Percentiles rank a stretch among this genome's conserved stretches.
phyloP scores from a whole-genome alignment of 306 rosid species.

The Gastrolobium villosum region DNA sequence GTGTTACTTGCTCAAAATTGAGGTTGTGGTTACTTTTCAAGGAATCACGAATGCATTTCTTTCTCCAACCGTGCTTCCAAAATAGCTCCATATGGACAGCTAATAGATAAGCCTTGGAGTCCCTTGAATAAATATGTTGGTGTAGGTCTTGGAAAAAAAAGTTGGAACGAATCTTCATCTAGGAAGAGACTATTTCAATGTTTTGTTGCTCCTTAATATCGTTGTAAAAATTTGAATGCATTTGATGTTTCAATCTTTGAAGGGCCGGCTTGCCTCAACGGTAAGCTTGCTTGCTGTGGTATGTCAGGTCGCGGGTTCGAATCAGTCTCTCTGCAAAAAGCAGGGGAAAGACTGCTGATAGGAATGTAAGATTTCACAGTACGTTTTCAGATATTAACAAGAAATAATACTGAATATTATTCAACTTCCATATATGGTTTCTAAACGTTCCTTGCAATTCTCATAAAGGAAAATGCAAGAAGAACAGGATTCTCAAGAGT shows the following conservation, averaged over 20 bases:
- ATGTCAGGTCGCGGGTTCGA: too few species aligned
- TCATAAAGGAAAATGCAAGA: too few species aligned
- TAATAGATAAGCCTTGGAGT: background rate
- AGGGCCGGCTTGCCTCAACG: too few species aligned
- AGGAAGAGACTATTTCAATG: conserved; percentile 17
- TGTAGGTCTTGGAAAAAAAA: background rate
- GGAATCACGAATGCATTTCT: conserved; percentile 22
- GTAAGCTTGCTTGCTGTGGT: too few species aligned
- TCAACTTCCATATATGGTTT: too few species aligned
- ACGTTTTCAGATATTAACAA: too few species aligned
- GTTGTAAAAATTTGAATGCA: background rate
- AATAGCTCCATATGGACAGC: background rate
- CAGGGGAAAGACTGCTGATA: too few species aligned
- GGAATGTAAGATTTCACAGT: too few species aligned
- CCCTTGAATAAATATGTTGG: background rate
- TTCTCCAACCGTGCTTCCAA: background rate
- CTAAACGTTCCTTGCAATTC: too few species aligned
- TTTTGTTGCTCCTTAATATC: background rate
- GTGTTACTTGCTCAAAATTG: conserved; percentile 1
- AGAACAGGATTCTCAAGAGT: too few species aligned
- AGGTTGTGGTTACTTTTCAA: conserved; percentile 3
- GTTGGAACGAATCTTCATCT: background rate
- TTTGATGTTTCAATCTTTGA: conserved; percentile 14
- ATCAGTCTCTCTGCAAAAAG: too few species aligned
- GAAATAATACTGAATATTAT: too few species aligned